Evolutionary conservation across 257 asterid species (phyloP).

Genomic region (Solanum microdontum): DNA sequence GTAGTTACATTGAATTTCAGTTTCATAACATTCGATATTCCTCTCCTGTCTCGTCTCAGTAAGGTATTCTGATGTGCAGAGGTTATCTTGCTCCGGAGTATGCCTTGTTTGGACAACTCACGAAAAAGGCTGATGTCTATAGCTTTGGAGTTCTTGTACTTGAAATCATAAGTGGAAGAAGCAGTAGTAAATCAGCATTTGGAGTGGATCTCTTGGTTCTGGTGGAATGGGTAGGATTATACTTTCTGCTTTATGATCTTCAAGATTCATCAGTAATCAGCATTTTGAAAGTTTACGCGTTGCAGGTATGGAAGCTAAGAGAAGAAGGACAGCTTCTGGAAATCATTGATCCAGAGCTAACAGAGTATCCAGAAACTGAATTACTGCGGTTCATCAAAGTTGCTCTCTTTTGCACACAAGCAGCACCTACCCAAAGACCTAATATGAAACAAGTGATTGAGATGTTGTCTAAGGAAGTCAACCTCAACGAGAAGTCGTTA

Average conservation of each 20-base stretch:
- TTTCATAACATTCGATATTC: not conserved
- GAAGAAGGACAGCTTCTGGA: conserved; percentile 44
- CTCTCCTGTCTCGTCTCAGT: not conserved
- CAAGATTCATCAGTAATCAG: not conserved
- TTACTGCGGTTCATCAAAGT: conserved; percentile 43
- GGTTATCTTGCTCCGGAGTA: conserved; percentile 83
- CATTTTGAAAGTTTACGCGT: not conserved
- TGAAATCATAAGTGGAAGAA: conserved; percentile 58
- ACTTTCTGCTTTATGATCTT: not conserved
- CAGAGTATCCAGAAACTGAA: conserved; percentile 36
- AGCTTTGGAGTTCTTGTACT: conserved; percentile 73
- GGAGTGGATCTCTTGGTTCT: conserved; percentile 49
- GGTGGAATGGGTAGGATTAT: conserved; percentile 63
- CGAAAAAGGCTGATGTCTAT: conserved; percentile 70
- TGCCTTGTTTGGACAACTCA: conserved; percentile 57
- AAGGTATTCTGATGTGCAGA: conserved; percentile 15
- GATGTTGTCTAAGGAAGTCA: conserved; percentile 55
- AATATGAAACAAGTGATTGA: conserved; percentile 69
- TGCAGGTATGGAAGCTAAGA: conserved; percentile 67
- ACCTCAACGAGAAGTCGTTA: conserved; percentile 42
- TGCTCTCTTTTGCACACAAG: conserved; percentile 71
- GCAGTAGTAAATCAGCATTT: conserved; percentile 58
- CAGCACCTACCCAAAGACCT: conserved; percentile 62
- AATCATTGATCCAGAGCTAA: conserved; percentile 54
- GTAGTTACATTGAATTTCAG: conserved; percentile 20